Conservation (phyloP, 257 asterid genomes). For the Capsicum rhomboideum region DNA sequence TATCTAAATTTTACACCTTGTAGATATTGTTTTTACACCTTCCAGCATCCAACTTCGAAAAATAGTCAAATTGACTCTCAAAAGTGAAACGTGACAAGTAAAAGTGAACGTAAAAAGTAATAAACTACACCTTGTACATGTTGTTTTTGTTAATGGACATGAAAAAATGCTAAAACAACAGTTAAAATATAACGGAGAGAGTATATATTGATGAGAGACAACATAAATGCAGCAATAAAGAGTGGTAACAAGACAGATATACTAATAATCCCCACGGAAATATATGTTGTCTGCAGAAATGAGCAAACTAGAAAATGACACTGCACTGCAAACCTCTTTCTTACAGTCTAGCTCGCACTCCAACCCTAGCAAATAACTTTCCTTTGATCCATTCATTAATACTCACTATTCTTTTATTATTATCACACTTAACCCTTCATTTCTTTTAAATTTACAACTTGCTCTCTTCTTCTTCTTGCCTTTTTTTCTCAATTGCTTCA, state of each 20-base stretch:
- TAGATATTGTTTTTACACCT: no score
- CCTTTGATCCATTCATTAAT: neutral
- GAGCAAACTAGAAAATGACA: constrained; percentile 37
- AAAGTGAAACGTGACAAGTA: no score
- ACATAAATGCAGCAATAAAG: neutral
- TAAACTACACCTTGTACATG: neutral
- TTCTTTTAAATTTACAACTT: neutral
- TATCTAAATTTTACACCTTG: no score
- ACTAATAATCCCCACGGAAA: constrained; percentile 33
- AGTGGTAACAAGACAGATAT: neutral
- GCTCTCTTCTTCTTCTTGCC: neutral
- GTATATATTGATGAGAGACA: neutral
- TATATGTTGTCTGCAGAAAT: constrained; percentile 19
- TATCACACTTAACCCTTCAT: neutral
- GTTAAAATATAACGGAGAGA: neutral
- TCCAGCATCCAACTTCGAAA: no score
- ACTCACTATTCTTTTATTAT: neutral
- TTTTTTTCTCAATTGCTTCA: neutral
- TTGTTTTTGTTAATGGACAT: neutral
- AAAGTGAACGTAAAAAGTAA: no score
- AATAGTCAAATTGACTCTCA: no score
- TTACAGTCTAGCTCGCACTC: constrained; percentile 22
- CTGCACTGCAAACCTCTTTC: constrained; percentile 30
- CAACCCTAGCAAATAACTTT: constrained; percentile 16
- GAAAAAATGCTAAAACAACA: neutral